Conservation (phyloP, 257 asterid species). For the Penstemon eatonii region DNA sequence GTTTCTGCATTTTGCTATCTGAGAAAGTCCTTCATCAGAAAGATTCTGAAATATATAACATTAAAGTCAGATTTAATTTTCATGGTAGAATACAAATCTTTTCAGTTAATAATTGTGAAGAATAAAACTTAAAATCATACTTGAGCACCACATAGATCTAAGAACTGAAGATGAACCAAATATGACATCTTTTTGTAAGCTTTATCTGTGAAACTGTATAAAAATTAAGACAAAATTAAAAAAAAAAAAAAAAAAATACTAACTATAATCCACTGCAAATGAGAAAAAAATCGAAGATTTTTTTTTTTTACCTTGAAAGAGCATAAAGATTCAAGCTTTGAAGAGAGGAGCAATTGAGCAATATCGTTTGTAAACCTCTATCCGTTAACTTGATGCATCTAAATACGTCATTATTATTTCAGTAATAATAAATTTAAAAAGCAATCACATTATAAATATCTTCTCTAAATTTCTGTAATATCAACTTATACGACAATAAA, state of each 20-base stretch:
- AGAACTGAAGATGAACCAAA: conserved; percentile 55
- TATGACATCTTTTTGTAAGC: conserved; percentile 72
- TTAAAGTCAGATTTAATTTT: conserved; percentile 21
- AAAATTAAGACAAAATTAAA: conserved; percentile 19
- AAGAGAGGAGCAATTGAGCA: conserved; percentile 66
- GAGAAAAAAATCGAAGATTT: background rate
- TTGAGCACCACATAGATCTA: conserved; percentile 99
- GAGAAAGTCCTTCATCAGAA: conserved; percentile 78
- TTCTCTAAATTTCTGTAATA: conserved; percentile 7
- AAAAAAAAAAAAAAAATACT: too few species aligned
- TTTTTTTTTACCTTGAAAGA: conserved; percentile 66
- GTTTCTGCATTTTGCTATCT: conserved; percentile 76
- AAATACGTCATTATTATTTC: conserved; percentile 14
- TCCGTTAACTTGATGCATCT: conserved; percentile 92
- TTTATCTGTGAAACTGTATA: conserved; percentile 74
- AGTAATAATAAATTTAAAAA: background rate
- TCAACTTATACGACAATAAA: conserved; percentile 7
- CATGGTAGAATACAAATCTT: background rate
- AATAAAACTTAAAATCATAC: conserved; percentile 37
- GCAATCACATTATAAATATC: background rate
- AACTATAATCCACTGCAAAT: conserved; percentile 5
- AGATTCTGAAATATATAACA: conserved; percentile 57
- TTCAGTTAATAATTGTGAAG: conserved; percentile 8
- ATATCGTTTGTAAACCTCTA: conserved; percentile 64
- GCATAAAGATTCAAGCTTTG: conserved; percentile 89